Evolutionary conservation across 495 filamentous ascomycete species (phyloP).

Genomic region (Hypoxylon perforatum): DNA sequence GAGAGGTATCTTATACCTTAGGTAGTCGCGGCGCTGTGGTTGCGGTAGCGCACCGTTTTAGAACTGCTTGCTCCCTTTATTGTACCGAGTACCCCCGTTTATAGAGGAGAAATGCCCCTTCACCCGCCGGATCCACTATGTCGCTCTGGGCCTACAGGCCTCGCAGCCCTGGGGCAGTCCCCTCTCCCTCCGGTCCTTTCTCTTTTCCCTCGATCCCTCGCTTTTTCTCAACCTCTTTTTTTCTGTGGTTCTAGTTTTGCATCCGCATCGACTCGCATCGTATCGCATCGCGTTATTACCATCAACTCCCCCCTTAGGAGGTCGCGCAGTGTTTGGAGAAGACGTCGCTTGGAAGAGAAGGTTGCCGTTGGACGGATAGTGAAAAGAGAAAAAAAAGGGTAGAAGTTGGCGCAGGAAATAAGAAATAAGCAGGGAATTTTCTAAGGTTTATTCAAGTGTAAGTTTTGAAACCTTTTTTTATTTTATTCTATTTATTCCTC

Average conservation of each 20-base stretch:
- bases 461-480: slow-evolving; percentile 22
- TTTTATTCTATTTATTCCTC: neutral
- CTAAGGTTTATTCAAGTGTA: slow-evolving; percentile 25
- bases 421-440: slow-evolving; percentile 25
- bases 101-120: slow-evolving; percentile 35
- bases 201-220: slow-evolving; percentile 39
- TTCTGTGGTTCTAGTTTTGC: slow-evolving; percentile 32
- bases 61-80: neutral
- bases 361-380: slow-evolving; percentile 36
- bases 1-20: slow-evolving; percentile 19
- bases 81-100: neutral
- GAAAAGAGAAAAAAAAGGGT: slow-evolving; percentile 7
- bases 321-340: slow-evolving; percentile 42
- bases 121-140: slow-evolving; percentile 37
- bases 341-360: slow-evolving; percentile 39
- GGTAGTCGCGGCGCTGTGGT: neutral
- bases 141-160: neutral
- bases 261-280: slow-evolving; percentile 27
- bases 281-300: slow-evolving; percentile 30
- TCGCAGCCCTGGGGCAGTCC: slow-evolving; percentile 28
- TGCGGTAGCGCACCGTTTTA: neutral
- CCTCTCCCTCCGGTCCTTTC: slow-evolving; percentile 45
- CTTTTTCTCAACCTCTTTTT: slow-evolving; percentile 31
- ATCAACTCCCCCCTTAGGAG: slow-evolving; percentile 23
- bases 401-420: slow-evolving; percentile 14